Base-by-base conservation (phyloP, 805 yeast species). In the Yueomyces sp. region DNA sequence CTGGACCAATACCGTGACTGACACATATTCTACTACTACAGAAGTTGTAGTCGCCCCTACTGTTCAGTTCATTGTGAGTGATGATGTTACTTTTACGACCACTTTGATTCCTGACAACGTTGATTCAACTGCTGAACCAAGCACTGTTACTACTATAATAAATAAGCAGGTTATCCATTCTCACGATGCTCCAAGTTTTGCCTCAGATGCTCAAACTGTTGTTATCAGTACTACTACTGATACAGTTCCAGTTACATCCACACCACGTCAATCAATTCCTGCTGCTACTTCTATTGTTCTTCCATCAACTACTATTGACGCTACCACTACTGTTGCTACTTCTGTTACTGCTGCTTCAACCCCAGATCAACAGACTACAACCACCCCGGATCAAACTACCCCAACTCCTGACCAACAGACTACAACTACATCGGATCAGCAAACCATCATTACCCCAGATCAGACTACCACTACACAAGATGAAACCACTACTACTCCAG, bases 1-100 rank as follows among this genome's bases (percentile, higher is more conserved):
- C 6, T 68, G 80, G 3, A 73, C 74, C 4, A 51, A 57, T 36
- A 73, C 77, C 3, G 62, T 62, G 26, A 65, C 69, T 3, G 63
- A 63, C 43, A 57, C 65, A 29, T 67, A 66, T 50, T 60, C 73
- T 28, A 67, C 72, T 4, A 54, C 63, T 7, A 66, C 70, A 2
- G 57, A 64, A 46, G 50, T 63, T 8, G 58, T 56, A 29, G 56
- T 66, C 37, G 70, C 71, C 11, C 69, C 71, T 46, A 63, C 70
- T 11, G 70, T 67, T 19, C 60, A 66, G 47, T 57, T 59, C 38
- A 51, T 66, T 31, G 57, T 68, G 31, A 58, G 65, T 43, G 63
- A 65, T 45, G 60, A 63, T 40, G 56, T 60, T 12, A 55, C 73
- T 9, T 55, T 64, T 40, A 63, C 72, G 3, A 59, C 64, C 42